These are phyloP conservation scores for Coemansia sp. DNA, from an alignment of 192 early-diverging fungal species.

Conservation along the genomic window DNA sequence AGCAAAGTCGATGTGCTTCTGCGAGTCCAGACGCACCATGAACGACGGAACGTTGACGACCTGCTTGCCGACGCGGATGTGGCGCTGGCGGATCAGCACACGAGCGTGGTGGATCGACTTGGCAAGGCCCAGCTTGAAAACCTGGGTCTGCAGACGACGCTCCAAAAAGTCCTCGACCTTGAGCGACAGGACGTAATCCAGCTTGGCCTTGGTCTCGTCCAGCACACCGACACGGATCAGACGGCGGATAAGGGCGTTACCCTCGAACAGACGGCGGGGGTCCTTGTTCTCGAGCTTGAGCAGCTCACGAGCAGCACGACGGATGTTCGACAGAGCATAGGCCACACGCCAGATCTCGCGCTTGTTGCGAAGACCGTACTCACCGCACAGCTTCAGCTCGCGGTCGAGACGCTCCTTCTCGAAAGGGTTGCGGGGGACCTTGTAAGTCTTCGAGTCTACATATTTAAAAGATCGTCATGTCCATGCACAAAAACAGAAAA, in stretches of 20 bases:
- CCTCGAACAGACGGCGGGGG: conserved; percentile 97
- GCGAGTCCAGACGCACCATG: conserved; percentile 85
- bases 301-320: conserved; percentile 99
- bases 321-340: conserved; percentile 97
- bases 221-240: conserved; percentile 98
- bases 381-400: conserved; percentile 92
- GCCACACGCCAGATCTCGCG: conserved; percentile 98
- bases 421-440: conserved; percentile 96
- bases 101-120: conserved; percentile 99
- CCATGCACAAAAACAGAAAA: neutral
- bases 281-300: conserved; percentile 95
- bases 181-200: conserved; percentile 98
- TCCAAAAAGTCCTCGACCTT: conserved; percentile 99
- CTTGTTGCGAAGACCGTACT: conserved; percentile 98
- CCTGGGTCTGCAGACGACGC: conserved; percentile 98
- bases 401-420: conserved; percentile 95
- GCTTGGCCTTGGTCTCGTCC: conserved; percentile 95
- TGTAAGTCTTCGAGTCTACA: conserved; percentile 82
- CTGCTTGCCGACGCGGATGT: conserved; percentile 98
- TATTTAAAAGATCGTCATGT: conserved; percentile 15
- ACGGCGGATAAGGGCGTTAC: conserved; percentile 98
- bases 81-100: conserved; percentile 97
- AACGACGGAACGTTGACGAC: conserved; percentile 96
- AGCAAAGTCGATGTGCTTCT: conserved; percentile 83
- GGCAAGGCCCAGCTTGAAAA: conserved; percentile 96